Evolutionary conservation across 1,284 basidiomycete species (phyloP), one percentile per base, ranked within the genome.

Genomic region (Apiotrichum domesticum): DNA sequence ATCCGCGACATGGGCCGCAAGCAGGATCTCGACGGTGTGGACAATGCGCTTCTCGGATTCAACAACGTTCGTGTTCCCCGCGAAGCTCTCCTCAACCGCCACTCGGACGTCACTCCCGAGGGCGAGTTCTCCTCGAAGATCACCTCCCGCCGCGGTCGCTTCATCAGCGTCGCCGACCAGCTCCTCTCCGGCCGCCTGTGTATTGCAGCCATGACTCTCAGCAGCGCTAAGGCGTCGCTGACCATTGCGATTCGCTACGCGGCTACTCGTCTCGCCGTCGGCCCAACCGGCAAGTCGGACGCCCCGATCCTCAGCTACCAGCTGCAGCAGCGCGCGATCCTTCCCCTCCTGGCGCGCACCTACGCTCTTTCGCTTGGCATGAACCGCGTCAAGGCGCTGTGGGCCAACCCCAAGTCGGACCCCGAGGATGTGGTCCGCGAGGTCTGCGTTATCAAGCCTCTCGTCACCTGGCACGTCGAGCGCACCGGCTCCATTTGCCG

Each of bases 1-100:
- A 54, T 59, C 21, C 58, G 58, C 35, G 58, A 59, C 51, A 59
- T 59, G 58, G 58, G 58, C 6, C 51, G 44, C 54, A 59, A 59
- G 44, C 51, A 53, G 32, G 58, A 42, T 10, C 47, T 53, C n/a
- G 51, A 59, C 40, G 58, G 58, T 4, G 58, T 59, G 21, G 58
- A 59, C 58, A 59, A 59, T 34, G 58, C 58, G 6, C 51, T 54
- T 4, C 54, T 59, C 11, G 51, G 48, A 10, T 59, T 59, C 45
- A 11, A 59, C 48, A 33, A 56, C 5, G 51, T 59, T 4, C 58
- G 58, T 29, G 29, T 59, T 4, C 54, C 54, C 0, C 51, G 51
- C 10, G 54, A 56, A 34, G 45, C 44, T 41, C 44, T 59, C 2
- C 58, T 59, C 47, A 59, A 59, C 44, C 54, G 54, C 39, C 47